Conservation (phyloP, 2,329 filamentous ascomycete genomes). For the Fusarium subglutinans region DNA sequence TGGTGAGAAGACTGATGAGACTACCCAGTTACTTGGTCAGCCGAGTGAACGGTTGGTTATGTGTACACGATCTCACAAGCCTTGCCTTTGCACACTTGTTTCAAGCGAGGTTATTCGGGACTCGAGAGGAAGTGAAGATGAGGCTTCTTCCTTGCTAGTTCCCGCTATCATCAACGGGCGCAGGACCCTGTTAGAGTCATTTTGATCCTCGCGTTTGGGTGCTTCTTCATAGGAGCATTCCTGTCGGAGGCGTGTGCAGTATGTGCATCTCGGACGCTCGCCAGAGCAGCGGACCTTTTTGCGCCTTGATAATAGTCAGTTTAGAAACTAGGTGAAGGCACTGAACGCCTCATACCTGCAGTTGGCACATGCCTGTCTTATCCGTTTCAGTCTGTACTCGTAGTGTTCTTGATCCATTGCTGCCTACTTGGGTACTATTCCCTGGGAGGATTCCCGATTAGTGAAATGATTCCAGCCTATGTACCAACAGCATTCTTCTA, state of each 20-base stretch:
- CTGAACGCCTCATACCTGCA: background rate
- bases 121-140: background rate
- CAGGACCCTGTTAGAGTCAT: background rate
- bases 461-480: background rate
- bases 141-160: background rate
- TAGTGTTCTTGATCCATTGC: background rate
- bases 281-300: background rate
- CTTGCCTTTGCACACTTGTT: background rate
- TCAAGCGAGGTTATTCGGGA: background rate
- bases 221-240: background rate
- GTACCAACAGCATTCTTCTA: background rate
- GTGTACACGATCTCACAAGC: background rate
- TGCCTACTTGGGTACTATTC: background rate
- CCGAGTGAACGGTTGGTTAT: too few species aligned
- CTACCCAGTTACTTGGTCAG: background rate
- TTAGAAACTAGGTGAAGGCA: background rate
- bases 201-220: background rate
- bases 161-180: background rate
- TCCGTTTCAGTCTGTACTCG: background rate
- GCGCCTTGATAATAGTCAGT: background rate
- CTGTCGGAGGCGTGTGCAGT: background rate
- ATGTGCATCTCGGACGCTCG: background rate
- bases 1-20: background rate
- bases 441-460: background rate
- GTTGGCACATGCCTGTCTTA: background rate